Base-by-base conservation (phyloP, 345 rosid genomes). In the Camelina neglecta region DNA sequence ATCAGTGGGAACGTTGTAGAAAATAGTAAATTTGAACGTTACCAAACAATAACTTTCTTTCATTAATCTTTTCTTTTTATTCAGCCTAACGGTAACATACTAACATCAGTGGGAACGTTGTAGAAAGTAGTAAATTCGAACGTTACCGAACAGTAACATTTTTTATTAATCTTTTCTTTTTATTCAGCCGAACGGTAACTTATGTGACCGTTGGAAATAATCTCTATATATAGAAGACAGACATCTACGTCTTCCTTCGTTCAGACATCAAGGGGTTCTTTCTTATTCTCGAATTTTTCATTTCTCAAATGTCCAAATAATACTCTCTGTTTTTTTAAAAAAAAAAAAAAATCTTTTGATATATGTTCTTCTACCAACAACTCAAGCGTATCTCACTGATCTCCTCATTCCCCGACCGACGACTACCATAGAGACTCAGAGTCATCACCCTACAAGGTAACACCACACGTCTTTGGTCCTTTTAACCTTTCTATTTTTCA, bases 181-280 rank as follows among this genome's bases (percentile, higher is more conserved):
- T 6, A 45, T 12, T 31, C 9, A 57, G 21, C 7, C 2, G 3
- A 57, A 57, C 61, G 61, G 61, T 57, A 45, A 45, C 55, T 45
- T 62, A 62, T 23, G 8, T 4, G 53, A 62, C 20, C 67, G 67
- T 49, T 49, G 18, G 23, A 49, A 49, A 23, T 21, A 12, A 62
- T 13, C 13, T 42, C 51, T 62, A 62, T 42, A 42, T 12, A 62
- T 41, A 62, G 11, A 11, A 21, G 15, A 62, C 38, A 35, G 38
- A 35, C 38, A 35, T 2, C 35, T 15, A 2, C 12, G 0, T 13
- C 36, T 62, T 42, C 35, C 35, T 15, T 62, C 21, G 8, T 13
- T 62, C 36, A 7, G 36, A 42, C 5, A 15, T 13, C 7, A 62
- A 24, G 44, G 4, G 15, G 4, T 7, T 42, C 35, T 23, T 23